These are phyloP conservation scores for Boletus bicolor DNA, from an alignment of 768 basidiomycete genomes.

Conservation along the genomic window DNA sequence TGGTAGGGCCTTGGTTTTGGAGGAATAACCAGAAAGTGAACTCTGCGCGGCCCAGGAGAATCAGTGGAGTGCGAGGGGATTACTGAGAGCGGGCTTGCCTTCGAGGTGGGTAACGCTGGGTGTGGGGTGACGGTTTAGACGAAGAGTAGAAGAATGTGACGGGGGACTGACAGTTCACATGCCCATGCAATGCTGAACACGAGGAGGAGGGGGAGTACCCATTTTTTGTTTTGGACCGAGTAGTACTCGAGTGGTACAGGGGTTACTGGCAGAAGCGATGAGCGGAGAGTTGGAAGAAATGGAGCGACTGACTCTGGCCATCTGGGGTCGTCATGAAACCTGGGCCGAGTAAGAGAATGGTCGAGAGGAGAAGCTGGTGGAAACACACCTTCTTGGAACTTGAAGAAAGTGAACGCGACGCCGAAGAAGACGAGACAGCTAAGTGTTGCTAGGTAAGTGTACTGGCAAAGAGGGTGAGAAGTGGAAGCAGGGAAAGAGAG, in stretches of 20 bases:
- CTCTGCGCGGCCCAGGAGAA: slow-evolving; percentile 40
- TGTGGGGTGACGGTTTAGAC: not conserved
- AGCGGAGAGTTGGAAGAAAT: not conserved
- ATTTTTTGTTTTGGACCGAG: slow-evolving; percentile 40
- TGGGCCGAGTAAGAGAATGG: slow-evolving; percentile 1
- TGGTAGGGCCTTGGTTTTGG: slow-evolving; percentile 68
- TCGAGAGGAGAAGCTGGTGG: not conserved
- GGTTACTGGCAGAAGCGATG: slow-evolving; percentile 38
- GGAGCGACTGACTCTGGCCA: slow-evolving; percentile 12
- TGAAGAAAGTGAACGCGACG: slow-evolving; percentile 58
- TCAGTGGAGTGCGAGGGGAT: slow-evolving; percentile 5
- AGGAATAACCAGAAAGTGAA: slow-evolving; percentile 83
- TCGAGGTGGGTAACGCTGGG: slow-evolving; percentile 76
- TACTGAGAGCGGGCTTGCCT: slow-evolving; percentile 40
- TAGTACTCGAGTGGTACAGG: slow-evolving; percentile 58
- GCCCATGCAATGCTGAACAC: slow-evolving; percentile 72
- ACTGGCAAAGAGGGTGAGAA: slow-evolving; percentile 40
- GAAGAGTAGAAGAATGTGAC: not conserved
- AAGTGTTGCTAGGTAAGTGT: slow-evolving; percentile 74
- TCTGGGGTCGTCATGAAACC: slow-evolving; percentile 15
- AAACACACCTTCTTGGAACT: slow-evolving; percentile 66
- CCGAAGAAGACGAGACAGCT: slow-evolving; percentile 64
- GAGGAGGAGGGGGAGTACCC: slow-evolving; percentile 69
- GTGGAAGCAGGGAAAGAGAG: not conserved
- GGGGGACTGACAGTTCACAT: slow-evolving; percentile 58